Base-by-base conservation (phyloP, 2,329 filamentous ascomycete species). In the Colletotrichum australisinense region DNA sequence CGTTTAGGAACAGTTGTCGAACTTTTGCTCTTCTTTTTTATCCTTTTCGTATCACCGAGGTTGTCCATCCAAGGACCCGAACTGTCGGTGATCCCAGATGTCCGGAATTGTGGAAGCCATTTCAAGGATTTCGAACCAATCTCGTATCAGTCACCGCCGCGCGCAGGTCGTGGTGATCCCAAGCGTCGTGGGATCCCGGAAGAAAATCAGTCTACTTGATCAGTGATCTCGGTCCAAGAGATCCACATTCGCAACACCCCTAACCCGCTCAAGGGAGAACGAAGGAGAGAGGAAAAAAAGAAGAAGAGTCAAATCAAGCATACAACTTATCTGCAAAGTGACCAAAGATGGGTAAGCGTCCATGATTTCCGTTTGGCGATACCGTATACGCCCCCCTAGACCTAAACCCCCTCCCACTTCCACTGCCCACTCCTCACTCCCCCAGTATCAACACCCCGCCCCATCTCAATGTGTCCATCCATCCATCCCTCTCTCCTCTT, bases 261-360 rank as follows among this genome's bases (percentile, higher is more conserved):
- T 49, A 49, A 49, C 42, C 19, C 42, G 16, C 42, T 19, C 19
- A 19, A n/a, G 42, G 42, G 42, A 49, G 16, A n/a, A 9, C 16
- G 19, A 49, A n/a, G 42, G 16, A 7, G 1, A 19, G 35, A 7
- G 3, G 24, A 42, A 42, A 19, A 49, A n/a, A 7, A 49, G 19
- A 49, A 49, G 42, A 49, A 49, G 42, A n/a, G 19, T 49, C 42
- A 49, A 28, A 26, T 14, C 49, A 60, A 55, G 53, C 28, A 60
- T 59, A 46, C 26, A 32, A 26, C 59, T n/a, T 9, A 6, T 8
- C 7, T 30, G 28, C 11, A 52, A 63, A 52, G 55, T 35, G 32
- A 69, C 56, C 69, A 49, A 28, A 53, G 69, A 73, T 73, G 72
- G 72, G 72, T 74, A 74, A 74, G 72, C 67, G 62, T 72, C 62